These are phyloP conservation scores for Elymus sibiricus DNA, from an alignment of 176 grass and related monocot species.

Conservation along the genomic window DNA sequence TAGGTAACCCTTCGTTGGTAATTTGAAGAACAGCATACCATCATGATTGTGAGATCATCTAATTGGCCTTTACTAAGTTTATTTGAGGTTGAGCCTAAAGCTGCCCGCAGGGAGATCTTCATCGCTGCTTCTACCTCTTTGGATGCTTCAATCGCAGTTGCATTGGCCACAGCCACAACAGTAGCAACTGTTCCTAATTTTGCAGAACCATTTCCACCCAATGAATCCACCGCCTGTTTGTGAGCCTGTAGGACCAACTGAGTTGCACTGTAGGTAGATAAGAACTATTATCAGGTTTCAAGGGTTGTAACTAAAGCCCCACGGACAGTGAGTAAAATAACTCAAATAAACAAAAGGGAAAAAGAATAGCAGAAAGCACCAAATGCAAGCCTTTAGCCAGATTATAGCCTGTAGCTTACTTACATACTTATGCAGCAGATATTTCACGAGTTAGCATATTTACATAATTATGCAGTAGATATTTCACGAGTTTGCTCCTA, in stretches of 20 bases:
- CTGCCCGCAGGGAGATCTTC: constrained; percentile 68
- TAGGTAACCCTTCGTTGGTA: not conserved
- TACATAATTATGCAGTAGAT: not conserved
- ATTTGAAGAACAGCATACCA: constrained; percentile 47
- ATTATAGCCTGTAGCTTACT: constrained; percentile 1
- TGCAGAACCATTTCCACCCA: constrained; percentile 56
- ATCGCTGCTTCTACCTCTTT: constrained; percentile 90
- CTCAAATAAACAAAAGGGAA: not conserved
- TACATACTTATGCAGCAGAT: not conserved
- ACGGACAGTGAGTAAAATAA: not conserved
- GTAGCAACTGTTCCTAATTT: constrained; percentile 81
- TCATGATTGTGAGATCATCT: constrained; percentile 90
- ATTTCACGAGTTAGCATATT: no score
- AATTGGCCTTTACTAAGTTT: constrained; percentile 70
- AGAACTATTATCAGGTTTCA: constrained; percentile 21
- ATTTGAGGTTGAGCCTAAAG: constrained; percentile 63
- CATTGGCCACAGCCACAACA: constrained; percentile 81
- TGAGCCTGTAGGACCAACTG: constrained; percentile 81
- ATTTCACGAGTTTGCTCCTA: not conserved
- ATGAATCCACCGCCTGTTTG: constrained; percentile 79
- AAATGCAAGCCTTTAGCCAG: not conserved
- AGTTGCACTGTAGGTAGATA: constrained; percentile 60
- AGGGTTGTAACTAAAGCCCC: not conserved
- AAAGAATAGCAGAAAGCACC: not conserved
- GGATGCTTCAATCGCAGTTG: constrained; percentile 81